Base-by-base conservation (phyloP, 2,329 filamentous ascomycete species). In the Aureobasidium sp. region DNA sequence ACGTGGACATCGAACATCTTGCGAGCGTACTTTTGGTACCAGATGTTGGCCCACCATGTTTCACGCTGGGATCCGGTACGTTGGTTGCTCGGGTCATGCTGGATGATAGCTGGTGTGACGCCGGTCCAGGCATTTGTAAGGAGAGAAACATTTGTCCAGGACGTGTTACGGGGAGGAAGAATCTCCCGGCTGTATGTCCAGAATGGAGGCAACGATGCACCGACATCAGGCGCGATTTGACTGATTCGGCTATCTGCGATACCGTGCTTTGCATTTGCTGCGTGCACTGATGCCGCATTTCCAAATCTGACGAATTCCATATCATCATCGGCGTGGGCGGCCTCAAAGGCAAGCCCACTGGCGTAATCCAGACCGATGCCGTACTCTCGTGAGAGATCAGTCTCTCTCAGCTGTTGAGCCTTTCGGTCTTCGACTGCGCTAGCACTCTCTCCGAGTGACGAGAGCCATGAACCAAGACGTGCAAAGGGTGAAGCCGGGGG, bases 311-410 rank as follows among this genome's bases (percentile, higher is more conserved):
- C 61, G 64, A 66, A 71, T n/a, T 62, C 67, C 9, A 66, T 67
- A 31, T 70, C 69, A 20, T 67, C 66, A 53, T 70, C 67, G 20
- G 66, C 64, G 53, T 68, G 68, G 20, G 66, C 68, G 20, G 68
- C 69, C 37, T 66, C 66, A 15, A 70, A 64, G 2, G 67, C 67
- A 14, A 71, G 67, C 9, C 67, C 64, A 61, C 65, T 67, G 8
- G 59, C 64, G 42, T 69, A 71, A 56, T 71, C 70, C 15, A 72
- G 48, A 5, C 69, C 70, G 11, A 72, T 69, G 22, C 68, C 67
- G 55, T 70, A 72, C n/a, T 72, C 70, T 39, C 66, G 66, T 6
- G 73, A 70, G 0, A 75, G 77, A 62, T 78, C 62, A 5, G 37
- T 22, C 15, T 60, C 55, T 20, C 48, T 53, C 22, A 60, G 11